A percentile compares a stretch with the other conserved stretches of the same genome.
phyloP scores from a whole-genome alignment of 202 grass and related monocot genomes.

The Cymbopogon flexuosus region DNA sequence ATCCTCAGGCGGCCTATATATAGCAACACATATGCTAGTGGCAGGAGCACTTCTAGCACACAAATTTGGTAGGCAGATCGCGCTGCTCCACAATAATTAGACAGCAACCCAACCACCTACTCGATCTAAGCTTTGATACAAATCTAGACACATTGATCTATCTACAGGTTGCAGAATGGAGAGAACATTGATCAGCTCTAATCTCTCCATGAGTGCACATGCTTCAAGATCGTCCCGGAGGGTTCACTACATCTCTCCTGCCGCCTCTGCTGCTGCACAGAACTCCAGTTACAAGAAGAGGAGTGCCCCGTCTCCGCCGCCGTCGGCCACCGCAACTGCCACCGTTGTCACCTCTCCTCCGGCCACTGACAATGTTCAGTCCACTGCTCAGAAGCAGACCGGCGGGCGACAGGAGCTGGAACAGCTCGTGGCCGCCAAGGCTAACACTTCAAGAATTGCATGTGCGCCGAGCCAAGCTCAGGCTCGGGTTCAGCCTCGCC shows the following conservation, averaged over 20 bases:
- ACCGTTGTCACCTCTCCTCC: constrained; percentile 35
- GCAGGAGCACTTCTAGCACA: background rate
- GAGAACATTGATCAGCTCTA: constrained; percentile 41
- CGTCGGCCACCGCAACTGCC: constrained; percentile 26
- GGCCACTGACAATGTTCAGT: constrained; percentile 15
- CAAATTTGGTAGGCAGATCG: background rate
- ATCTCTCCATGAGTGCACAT: constrained; percentile 19
- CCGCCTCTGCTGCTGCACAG: constrained; percentile 25
- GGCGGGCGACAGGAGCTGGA: constrained; percentile 11
- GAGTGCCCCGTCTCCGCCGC: background rate
- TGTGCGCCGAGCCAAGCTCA: constrained; percentile 5
- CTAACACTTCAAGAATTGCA: background rate
- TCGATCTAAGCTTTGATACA: background rate
- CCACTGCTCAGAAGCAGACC: constrained; percentile 2
- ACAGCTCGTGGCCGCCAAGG: background rate
- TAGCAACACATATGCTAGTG: background rate
- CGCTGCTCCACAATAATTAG: background rate
- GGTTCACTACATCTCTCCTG: constrained; percentile 34
- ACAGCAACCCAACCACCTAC: background rate
- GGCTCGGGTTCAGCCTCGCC: constrained; percentile 2
- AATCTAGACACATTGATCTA: background rate
- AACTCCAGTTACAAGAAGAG: constrained; percentile 35
- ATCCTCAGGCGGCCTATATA: constrained; percentile 24
- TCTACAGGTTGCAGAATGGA: constrained; percentile 22
- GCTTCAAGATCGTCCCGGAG: constrained; percentile 16